Percentiles rank a stretch among this genome's conserved stretches.
phyloP scores from a whole-genome alignment of 352 stramenopile genomes.

The Phytophthora constricta region DNA sequence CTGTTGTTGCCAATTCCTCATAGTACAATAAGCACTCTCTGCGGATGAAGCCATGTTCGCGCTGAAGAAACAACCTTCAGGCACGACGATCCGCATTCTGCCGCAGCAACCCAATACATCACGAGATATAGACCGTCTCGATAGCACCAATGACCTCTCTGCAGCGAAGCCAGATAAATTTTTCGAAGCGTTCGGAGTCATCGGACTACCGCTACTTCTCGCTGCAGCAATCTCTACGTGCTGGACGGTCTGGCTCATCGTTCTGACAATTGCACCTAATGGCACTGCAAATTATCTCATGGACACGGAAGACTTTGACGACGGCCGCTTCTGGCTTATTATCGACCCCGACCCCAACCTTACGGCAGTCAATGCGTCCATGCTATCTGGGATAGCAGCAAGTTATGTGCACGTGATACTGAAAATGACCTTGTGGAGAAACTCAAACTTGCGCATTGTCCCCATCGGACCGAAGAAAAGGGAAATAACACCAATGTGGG shows the following conservation, averaged over 20 bases:
- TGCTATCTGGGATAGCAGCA: slow-evolving; percentile 17
- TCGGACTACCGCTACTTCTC: slow-evolving; percentile 19
- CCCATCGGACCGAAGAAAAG: too few species aligned
- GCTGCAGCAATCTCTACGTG: slow-evolving; percentile 18
- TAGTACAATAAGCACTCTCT: too few species aligned
- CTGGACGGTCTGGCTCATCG: slow-evolving; percentile 43
- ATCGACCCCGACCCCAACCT: slow-evolving; percentile 16
- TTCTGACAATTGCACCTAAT: slow-evolving; percentile 41
- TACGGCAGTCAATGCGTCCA: slow-evolving; percentile 14
- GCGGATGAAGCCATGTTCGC: too few species aligned
- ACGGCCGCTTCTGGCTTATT: slow-evolving; percentile 60
- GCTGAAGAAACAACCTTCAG: too few species aligned
- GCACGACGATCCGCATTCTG: too few species aligned
- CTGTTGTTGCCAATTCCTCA: too few species aligned
- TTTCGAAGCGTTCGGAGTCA: slow-evolving; percentile 19
- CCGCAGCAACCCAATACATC: too few species aligned
- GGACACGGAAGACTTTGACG: slow-evolving; percentile 50
- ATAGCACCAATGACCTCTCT: too few species aligned
- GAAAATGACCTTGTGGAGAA: slow-evolving; percentile 32
- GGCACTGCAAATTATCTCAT: slow-evolving; percentile 53
- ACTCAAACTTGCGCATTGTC: neutral
- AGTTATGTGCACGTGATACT: slow-evolving; percentile 36
- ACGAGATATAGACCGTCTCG: too few species aligned
- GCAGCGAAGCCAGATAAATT: too few species aligned
- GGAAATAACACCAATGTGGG: too few species aligned